Evolutionary conservation across 495 filamentous ascomycete species (phyloP).

Genomic region (Parathielavia hyrcaniae): DNA sequence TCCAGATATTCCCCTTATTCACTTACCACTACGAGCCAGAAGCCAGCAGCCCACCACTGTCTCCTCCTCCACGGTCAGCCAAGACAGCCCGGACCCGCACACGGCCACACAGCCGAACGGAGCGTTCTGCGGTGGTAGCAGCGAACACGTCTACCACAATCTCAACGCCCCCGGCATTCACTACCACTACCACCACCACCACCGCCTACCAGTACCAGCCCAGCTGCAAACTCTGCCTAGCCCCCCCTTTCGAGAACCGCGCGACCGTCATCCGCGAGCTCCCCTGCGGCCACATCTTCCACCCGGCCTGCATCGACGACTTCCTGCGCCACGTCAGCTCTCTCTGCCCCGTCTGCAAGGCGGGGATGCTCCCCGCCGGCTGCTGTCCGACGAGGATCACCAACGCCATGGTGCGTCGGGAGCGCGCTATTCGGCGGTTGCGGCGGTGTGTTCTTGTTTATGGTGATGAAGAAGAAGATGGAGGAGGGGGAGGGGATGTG

Average conservation of each 20-base stretch:
- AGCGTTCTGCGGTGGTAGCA: background rate
- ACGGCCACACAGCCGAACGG: slow-evolving; percentile 8
- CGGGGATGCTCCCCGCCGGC: slow-evolving; percentile 59
- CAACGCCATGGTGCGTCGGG: slow-evolving; percentile 75
- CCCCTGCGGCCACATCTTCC: slow-evolving; percentile 85
- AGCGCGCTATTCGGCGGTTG: slow-evolving; percentile 51
- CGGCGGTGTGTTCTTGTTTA: slow-evolving; percentile 27
- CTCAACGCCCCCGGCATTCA: slow-evolving; percentile 16
- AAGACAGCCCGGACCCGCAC: background rate
- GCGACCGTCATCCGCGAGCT: slow-evolving; percentile 71
- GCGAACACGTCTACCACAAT: slow-evolving; percentile 16
- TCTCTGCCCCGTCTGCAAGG: slow-evolving; percentile 84
- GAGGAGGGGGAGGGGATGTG: slow-evolving; percentile 11
- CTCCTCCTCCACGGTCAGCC: slow-evolving; percentile 22
- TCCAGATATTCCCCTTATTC: slow-evolving; percentile 68
- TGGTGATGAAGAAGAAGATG: no score
- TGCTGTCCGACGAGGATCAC: slow-evolving; percentile 66
- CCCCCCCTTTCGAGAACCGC: slow-evolving; percentile 64
- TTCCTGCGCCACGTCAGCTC: slow-evolving; percentile 66
- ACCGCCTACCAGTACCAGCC: slow-evolving; percentile 63
- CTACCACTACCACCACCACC: slow-evolving; percentile 21
- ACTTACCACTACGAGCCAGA: slow-evolving; percentile 54
- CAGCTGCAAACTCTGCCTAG: slow-evolving; percentile 78
- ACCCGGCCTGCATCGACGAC: slow-evolving; percentile 79
- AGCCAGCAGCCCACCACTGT: slow-evolving; percentile 15